A percentile compares a stretch with the other conserved stretches of the same genome.
Evolutionary conservation across 2,329 filamentous ascomycete genomes (phyloP).

Genomic region (Aspergillus novofumigatus): DNA sequence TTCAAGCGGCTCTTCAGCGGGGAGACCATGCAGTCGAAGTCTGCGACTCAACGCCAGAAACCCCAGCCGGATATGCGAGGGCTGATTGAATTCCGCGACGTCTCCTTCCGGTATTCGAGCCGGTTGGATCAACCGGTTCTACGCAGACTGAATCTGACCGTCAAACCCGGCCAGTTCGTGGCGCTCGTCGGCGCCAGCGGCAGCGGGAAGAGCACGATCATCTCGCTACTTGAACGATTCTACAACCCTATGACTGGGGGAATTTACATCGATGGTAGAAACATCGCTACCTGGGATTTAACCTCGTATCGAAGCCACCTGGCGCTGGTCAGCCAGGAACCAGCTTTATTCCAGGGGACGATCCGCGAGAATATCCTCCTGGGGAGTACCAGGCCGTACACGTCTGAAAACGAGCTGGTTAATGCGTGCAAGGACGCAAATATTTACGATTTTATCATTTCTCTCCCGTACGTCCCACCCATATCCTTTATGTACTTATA

Average conservation of each 20-base stretch:
- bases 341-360: slow-evolving; percentile 88
- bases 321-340: slow-evolving; percentile 88
- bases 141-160: slow-evolving; percentile 64
- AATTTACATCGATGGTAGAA: slow-evolving; percentile 75
- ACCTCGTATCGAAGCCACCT: slow-evolving; percentile 80
- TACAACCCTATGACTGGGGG: slow-evolving; percentile 82
- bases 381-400: slow-evolving; percentile 62
- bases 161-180: slow-evolving; percentile 46
- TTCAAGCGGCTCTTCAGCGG: slow-evolving; percentile 82
- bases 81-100: slow-evolving; percentile 80
- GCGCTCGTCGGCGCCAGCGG: slow-evolving; percentile 89
- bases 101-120: slow-evolving; percentile 92
- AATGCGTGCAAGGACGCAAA: slow-evolving; percentile 85
- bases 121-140: slow-evolving; percentile 86
- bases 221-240: slow-evolving; percentile 87
- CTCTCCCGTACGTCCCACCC: slow-evolving; percentile 57
- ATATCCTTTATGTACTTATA: not conserved
- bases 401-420: slow-evolving; percentile 68
- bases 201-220: slow-evolving; percentile 91
- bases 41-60: slow-evolving; percentile 8
- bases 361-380: slow-evolving; percentile 88
- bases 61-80: slow-evolving; percentile 55
- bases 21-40: slow-evolving; percentile 59
- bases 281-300: slow-evolving; percentile 76
- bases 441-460: slow-evolving; percentile 87